Percentiles rank a stretch among this genome's conserved stretches.
These are phyloP conservation scores for Camelina neglecta DNA, from an alignment of 345 rosid species.

Conservation along the genomic window DNA sequence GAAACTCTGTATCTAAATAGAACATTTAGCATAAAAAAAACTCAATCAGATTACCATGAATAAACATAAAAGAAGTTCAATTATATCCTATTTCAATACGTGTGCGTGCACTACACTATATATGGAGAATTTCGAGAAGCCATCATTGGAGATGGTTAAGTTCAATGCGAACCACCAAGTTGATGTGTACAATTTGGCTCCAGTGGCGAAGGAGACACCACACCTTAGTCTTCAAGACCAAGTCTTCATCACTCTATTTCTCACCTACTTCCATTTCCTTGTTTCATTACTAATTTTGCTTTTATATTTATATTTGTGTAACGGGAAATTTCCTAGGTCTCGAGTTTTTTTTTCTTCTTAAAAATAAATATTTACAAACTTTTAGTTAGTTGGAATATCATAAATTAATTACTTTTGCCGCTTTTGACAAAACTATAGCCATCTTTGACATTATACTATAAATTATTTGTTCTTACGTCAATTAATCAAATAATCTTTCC, in stretches of 20 bases:
- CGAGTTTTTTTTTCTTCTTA: background rate
- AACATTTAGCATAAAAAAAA: background rate
- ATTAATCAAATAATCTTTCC: slow-evolving; percentile 11
- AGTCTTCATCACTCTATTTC: slow-evolving; percentile 36
- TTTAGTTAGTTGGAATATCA: slow-evolving; percentile 13
- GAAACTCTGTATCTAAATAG: background rate
- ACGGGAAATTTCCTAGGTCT: slow-evolving; percentile 38
- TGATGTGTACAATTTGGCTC: slow-evolving; percentile 31
- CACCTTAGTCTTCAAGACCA: slow-evolving; percentile 47
- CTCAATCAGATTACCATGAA: background rate
- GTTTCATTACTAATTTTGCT: slow-evolving; percentile 23
- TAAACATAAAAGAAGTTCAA: background rate
- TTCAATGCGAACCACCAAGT: slow-evolving; percentile 36
- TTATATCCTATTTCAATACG: background rate
- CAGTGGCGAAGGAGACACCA: slow-evolving; percentile 39
- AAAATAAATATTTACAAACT: background rate
- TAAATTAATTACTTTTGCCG: slow-evolving; percentile 15
- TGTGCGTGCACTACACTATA: slow-evolving; percentile 6
- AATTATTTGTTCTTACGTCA: slow-evolving; percentile 17
- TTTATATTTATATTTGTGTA: slow-evolving; percentile 29
- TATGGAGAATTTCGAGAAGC: slow-evolving; percentile 8
- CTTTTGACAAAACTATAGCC: slow-evolving; percentile 31
- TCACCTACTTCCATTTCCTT: slow-evolving; percentile 41
- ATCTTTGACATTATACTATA: slow-evolving; percentile 31
- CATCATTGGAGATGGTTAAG: slow-evolving; percentile 29